Evolutionary conservation across 139 green algal species (phyloP), one percentile per base, ranked within the genome.

Genomic region (Medakamo hakoo): DNA sequence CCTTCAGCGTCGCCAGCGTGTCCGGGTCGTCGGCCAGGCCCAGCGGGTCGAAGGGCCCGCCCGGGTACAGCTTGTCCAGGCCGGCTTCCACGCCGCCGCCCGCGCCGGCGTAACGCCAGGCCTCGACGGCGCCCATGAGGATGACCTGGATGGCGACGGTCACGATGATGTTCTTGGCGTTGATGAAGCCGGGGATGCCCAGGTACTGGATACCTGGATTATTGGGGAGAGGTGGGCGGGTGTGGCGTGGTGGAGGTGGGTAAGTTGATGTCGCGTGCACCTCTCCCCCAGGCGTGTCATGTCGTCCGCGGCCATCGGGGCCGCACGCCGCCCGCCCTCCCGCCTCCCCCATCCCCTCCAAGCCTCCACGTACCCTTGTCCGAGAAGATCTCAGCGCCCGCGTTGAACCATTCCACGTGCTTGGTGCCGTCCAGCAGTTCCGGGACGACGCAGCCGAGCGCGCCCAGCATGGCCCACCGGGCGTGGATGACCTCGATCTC

Each of bases 1-100:
- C 79, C 78, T 83, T 84, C 32, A 91, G 82, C 82, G 93, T 85
- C 63, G 86, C 82, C 52, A 94, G 82, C 70, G 85, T 84, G 73
- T 93, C 87, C 63, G 89, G 89, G 86, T 96, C 88, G 78, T 96
- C 89, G 80, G 89, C 88, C 72, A 96, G 84, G 65, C 87, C 87
- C 69, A 96, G 76, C 71, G 89, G 89, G 85, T 96, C 89, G 66
- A 88, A 88, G 60, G 60, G 40, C 62, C 73, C 75, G 25, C 77
- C 81, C 49, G 81, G 81, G 81, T 88, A 81, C 60, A 89, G 74
- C 24, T 69, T 64, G 75, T 94, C 87, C 20, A 93, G 80, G 73
- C 79, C 85, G 72, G 87, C 78, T 60, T 77, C 80, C 22, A 67
- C 79, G 27, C 73, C 72, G 62, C 84, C 86, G 59, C 86, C 86